Base-by-base conservation (phyloP, 306 rosid species). In the Ochetophila trinervis region DNA sequence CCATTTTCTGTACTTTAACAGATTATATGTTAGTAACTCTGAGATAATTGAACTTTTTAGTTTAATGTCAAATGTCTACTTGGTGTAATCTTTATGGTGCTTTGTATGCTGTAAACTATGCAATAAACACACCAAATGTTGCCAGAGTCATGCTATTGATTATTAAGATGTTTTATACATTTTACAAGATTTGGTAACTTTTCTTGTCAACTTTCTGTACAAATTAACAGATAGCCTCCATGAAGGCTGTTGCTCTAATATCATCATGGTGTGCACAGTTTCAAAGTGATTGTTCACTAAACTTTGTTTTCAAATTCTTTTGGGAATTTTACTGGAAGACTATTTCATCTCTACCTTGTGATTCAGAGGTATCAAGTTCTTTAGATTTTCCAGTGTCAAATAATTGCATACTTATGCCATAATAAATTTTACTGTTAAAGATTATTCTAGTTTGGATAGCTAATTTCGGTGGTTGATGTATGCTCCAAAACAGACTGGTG, bases 321-420 rank as follows among this genome's bases (percentile, higher is more conserved):
- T 87, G 95, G 91, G 80, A 78, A 63, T 89, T 92, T 82, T 89
- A 80, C 75, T 78, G 70, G 84, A 87, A 82, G 70, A 84, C 86
- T 56, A 68, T 82, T 80, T 79, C 86, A 17, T 78, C 85, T 67
- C 75, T 84, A 7, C 66, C 71, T 71, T 53, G 82, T 68, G 65
- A 74, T 76, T 87, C 95, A 72, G 95, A 92, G 98, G 98, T 89
- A 81, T 32, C 62, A 70, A 71, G 42, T 73, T 37, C 17, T 53
- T 58, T 47, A 60, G 65, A 55, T 78, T 70, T 57, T 75, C 57
- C 42, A 60, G 45, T 61, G 52, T 23, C 66, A 64, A 60, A 34
- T 1, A 19, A 44, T 40, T 69, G 23, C 36, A 19, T 5, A 49
- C 75, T 74, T 69, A 5, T 67, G 22, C 60, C 27, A 65, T 52